Evolutionary conservation across 495 filamentous ascomycete genomes (phyloP).

Genomic region (Polyplosphaeria fusca): DNA sequence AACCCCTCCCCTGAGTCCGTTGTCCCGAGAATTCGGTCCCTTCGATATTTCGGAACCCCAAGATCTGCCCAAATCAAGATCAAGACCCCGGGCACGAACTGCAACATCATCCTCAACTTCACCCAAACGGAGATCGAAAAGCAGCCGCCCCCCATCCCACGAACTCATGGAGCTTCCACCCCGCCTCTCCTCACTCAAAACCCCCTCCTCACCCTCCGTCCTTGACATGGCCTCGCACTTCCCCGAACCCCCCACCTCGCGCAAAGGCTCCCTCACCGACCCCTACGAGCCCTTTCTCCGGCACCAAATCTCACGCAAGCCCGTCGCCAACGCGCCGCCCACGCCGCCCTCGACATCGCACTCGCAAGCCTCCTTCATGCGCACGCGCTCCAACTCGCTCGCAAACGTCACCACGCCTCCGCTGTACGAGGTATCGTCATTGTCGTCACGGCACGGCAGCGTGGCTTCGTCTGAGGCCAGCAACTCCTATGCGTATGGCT

Average conservation of each 20-base stretch:
- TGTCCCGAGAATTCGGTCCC: constrained; percentile 18
- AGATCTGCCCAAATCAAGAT: constrained; percentile 7
- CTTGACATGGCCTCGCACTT: not conserved
- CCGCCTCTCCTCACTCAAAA: constrained; percentile 20
- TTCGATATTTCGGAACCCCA: too few relatives aligned
- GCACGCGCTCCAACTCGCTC: constrained; percentile 7
- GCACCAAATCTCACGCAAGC: constrained; percentile 19
- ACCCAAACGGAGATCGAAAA: constrained; percentile 2
- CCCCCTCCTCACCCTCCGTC: not conserved
- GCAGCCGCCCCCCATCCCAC: not conserved
- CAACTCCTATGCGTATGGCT: constrained; percentile 14
- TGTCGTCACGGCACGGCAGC: constrained; percentile 8
- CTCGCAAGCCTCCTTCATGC: not conserved
- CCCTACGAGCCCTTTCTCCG: constrained; percentile 23
- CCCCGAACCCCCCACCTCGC: not conserved
- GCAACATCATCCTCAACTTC: constrained; percentile 12
- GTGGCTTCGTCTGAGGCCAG: constrained; percentile 22
- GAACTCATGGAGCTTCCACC: constrained; percentile 3
- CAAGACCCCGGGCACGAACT: not conserved
- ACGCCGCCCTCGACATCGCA: constrained; percentile 11
- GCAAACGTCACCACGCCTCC: constrained; percentile 21
- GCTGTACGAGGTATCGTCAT: not conserved
- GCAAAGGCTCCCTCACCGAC: constrained; percentile 15
- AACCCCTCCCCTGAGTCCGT: constrained; percentile 15
- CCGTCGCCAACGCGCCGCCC: constrained; percentile 5